Conservation (phyloP, 2,329 filamentous ascomycete species). For the Cordyceps pruinosa region DNA sequence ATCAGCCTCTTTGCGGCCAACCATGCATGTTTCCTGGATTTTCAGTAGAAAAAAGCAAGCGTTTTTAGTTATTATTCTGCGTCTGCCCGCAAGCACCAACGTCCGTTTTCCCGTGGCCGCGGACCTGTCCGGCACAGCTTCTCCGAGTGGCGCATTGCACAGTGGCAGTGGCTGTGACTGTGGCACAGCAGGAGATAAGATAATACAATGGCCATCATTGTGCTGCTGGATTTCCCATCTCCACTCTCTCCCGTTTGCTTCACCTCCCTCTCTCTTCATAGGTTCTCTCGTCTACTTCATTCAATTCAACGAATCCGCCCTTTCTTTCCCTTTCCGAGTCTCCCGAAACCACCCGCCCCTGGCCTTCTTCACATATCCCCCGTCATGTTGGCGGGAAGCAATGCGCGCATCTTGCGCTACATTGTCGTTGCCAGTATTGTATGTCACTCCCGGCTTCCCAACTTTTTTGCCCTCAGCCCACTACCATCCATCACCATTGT, state of each 20-base stretch:
- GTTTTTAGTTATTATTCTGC: too few relatives aligned
- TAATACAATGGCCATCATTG: too few relatives aligned
- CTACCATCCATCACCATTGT: slow-evolving; percentile 11
- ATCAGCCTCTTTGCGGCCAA: too few relatives aligned
- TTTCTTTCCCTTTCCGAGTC: neutral
- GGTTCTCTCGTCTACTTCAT: neutral
- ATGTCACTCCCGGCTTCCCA: too few relatives aligned
- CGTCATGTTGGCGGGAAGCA: slow-evolving; percentile 55
- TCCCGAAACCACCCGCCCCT: neutral
- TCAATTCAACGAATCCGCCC: neutral
- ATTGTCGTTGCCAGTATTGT: slow-evolving; percentile 81
- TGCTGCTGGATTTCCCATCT: too few relatives aligned
- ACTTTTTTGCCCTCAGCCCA: slow-evolving; percentile 9
- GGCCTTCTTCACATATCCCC: neutral
- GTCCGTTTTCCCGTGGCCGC: too few relatives aligned
- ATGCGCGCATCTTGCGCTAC: slow-evolving; percentile 68
- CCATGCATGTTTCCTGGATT: too few relatives aligned
- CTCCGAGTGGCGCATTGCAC: too few relatives aligned
- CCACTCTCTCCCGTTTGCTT: neutral
- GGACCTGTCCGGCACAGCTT: too few relatives aligned
- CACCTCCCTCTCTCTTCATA: neutral
- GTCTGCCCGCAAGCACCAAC: too few relatives aligned
- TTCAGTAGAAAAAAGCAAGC: too few relatives aligned
- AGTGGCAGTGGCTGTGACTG: neutral
- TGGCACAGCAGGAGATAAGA: too few relatives aligned